Evolutionary conservation across 108 stramenopile genomes (phyloP).

Genomic region (Cyclotella sp.): DNA sequence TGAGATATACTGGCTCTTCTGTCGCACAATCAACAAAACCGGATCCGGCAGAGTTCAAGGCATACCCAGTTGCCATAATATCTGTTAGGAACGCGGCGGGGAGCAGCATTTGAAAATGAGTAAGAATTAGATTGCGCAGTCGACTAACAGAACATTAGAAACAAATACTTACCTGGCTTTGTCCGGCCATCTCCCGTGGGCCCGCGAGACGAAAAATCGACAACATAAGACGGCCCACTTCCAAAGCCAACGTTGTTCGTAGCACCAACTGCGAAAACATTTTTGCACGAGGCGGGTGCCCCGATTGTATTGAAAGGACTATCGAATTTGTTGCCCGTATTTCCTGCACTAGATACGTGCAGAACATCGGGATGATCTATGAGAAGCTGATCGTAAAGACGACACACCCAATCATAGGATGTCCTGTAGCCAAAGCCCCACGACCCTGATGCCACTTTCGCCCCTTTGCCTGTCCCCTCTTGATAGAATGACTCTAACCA

Average conservation of each 20-base stretch:
- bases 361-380: slow-evolving; percentile 53
- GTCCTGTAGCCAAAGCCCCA: slow-evolving; percentile 35
- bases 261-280: slow-evolving; percentile 69
- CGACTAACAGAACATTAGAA: not conserved
- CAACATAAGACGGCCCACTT: slow-evolving; percentile 44
- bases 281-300: slow-evolving; percentile 68
- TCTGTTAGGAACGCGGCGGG: slow-evolving; percentile 24
- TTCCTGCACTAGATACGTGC: slow-evolving; percentile 69
- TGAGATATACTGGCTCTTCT: slow-evolving; percentile 21
- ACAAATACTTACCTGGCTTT: slow-evolving; percentile 53
- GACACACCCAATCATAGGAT: slow-evolving; percentile 34
- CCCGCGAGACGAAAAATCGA: slow-evolving; percentile 62
- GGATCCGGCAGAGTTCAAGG: slow-evolving; percentile 56
- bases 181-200: slow-evolving; percentile 71
- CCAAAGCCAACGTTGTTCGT: slow-evolving; percentile 42
- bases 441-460: slow-evolving; percentile 28
- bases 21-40: slow-evolving; percentile 16
- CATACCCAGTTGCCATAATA: slow-evolving; percentile 72
- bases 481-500: slow-evolving; percentile 28
- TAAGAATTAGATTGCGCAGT: not conserved
- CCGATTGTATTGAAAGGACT: slow-evolving; percentile 54
- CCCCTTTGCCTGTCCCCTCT: slow-evolving; percentile 7
- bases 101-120: not conserved
- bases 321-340: slow-evolving; percentile 50
- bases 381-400: slow-evolving; percentile 21